Evolutionary conservation across 83 land plant species (phyloP).

Genomic region (Thuja plicata): DNA sequence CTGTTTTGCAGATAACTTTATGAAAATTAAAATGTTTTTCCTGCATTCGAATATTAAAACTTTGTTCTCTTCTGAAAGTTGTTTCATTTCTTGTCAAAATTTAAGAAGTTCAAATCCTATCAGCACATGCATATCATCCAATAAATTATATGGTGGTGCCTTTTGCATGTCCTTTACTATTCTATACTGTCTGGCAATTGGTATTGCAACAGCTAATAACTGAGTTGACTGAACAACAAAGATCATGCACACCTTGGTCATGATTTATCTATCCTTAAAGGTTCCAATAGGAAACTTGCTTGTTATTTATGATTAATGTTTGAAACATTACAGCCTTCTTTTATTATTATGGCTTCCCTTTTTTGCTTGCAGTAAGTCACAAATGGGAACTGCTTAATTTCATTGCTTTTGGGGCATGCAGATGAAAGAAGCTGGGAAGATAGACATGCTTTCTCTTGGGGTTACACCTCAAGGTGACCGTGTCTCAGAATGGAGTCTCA

Average conservation of each 20-base stretch:
- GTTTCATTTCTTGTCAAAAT: background rate
- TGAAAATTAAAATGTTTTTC: too few relatives aligned
- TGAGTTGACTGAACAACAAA: background rate
- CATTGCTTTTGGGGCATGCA: slow-evolving; percentile 16
- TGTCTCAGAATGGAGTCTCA: slow-evolving; percentile 39
- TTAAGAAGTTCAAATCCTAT: background rate
- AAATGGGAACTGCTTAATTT: background rate
- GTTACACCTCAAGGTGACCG: slow-evolving; percentile 28
- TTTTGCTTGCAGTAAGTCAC: background rate
- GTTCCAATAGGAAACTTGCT: background rate
- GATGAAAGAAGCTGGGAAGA: slow-evolving; percentile 34
- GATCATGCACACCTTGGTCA: background rate
- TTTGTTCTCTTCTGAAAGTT: background rate
- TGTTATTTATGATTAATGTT: background rate
- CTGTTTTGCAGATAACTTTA: background rate
- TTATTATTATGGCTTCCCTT: background rate
- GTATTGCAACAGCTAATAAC: background rate
- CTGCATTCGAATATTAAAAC: background rate
- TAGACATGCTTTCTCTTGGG: slow-evolving; percentile 19
- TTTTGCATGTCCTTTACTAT: background rate
- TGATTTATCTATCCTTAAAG: background rate
- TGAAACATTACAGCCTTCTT: background rate
- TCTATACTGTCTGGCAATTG: background rate
- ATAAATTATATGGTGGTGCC: background rate
- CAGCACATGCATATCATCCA: background rate